Percentiles rank a stretch among this genome's conserved stretches.
phyloP scores from a whole-genome alignment of 2,329 filamentous ascomycete genomes.

The Zelopaecilomyces penicillatus region DNA sequence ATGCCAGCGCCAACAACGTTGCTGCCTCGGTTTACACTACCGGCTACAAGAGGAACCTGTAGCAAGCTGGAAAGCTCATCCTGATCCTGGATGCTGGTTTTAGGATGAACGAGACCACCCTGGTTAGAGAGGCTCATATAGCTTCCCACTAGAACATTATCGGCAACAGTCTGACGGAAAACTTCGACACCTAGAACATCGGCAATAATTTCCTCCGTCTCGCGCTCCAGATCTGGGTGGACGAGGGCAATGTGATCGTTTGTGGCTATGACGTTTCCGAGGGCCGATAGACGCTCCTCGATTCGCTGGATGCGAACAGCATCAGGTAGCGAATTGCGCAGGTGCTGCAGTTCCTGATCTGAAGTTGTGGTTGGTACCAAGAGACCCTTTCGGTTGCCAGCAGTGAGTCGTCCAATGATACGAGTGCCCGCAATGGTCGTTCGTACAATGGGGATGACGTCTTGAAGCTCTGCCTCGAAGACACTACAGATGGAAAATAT shows the following conservation, averaged over 20 bases:
- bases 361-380: conserved; percentile 93
- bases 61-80: conserved; percentile 90
- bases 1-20: conserved; percentile 78
- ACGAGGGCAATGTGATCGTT: conserved; percentile 97
- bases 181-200: conserved; percentile 87
- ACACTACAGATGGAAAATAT: conserved; percentile 47
- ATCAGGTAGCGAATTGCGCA: conserved; percentile 91
- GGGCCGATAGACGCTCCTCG: conserved; percentile 89
- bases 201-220: conserved; percentile 97
- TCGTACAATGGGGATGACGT: conserved; percentile 93
- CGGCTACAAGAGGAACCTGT: conserved; percentile 91
- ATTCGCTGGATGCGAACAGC: conserved; percentile 90
- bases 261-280: conserved; percentile 92
- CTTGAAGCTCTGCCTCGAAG: conserved; percentile 95
- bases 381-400: conserved; percentile 93
- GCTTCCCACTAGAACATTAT: conserved; percentile 91
- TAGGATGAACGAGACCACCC: conserved; percentile 93
- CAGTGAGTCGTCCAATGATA: conserved; percentile 91
- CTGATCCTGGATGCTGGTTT: conserved; percentile 95
- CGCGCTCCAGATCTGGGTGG: conserved; percentile 91
- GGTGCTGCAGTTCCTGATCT: conserved; percentile 95
- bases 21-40: conserved; percentile 85
- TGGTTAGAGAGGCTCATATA: conserved; percentile 97
- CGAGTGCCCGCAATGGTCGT: conserved; percentile 93
- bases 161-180: conserved; percentile 88